Evolutionary conservation across 2,329 filamentous ascomycete species (phyloP), one percentile per base, ranked within the genome.

Genomic region (Macrophomina pseudophaseolina): DNA sequence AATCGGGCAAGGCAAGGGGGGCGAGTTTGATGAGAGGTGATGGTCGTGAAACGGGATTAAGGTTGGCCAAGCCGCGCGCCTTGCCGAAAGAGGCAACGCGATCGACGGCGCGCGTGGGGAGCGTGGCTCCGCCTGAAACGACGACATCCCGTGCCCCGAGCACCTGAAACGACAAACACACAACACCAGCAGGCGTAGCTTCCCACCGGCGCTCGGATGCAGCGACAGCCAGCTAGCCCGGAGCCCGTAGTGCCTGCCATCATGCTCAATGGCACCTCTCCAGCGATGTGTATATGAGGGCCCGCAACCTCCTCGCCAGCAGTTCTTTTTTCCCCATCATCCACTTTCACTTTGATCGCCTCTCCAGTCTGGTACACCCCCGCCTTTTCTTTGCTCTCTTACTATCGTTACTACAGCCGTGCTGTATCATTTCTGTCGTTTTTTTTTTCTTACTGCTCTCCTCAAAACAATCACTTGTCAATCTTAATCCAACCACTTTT

Each of bases 11-110:
- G 28, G 28, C 12, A n/a, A 11, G 35, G 40, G 33, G 23, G 23
- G 35, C 32, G 7, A 33, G 40, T 60, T 60, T 60, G 56, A 60
- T 60, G 56, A 60, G 56, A 23, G 56, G 4, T n/a, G 54, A 44
- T 35, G 54, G 14, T n/a, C 28, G 40, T 60, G 56, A 60, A 60
- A 60, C 56, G 40, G 40, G 35, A 46, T 33, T 60, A 46, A 60
- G 56, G 16, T 60, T 48, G 40, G 40, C 40, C 40, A 33, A 35
- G 56, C 7, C 28, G 30, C 56, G 56, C 40, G 30, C 56, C 56
- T 60, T 60, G 4, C 56, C 40, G 28, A 2, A 46, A 33, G 14
- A 48, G 56, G 56, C 56, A 48, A 46, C 56, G 40, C 56, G 56
- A 60, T 60, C 56, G 56, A 16, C 56, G 5, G 5, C 12, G 54